Evolutionary conservation across 805 yeast genomes (phyloP).

Genomic region (Pichia nanzhaoensis): DNA sequence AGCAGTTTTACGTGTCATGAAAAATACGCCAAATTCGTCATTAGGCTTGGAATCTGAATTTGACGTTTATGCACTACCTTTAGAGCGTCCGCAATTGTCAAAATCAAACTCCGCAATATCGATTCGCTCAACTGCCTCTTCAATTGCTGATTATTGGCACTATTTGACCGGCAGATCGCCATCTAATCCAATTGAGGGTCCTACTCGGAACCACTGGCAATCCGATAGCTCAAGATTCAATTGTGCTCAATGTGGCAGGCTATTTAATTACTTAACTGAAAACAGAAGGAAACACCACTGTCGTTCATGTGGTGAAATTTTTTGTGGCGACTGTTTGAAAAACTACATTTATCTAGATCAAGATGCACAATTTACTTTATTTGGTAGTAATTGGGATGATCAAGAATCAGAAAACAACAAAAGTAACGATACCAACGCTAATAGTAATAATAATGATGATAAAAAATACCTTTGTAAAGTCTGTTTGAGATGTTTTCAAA

Average conservation of each 20-base stretch:
- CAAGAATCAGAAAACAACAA: conserved; percentile 5
- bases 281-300: conserved; percentile 40
- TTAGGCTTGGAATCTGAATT: conserved; percentile 5
- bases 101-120: conserved; percentile 19
- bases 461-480: conserved; percentile 31
- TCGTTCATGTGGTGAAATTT: conserved; percentile 35
- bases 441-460: conserved; percentile 7
- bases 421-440: background rate
- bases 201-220: conserved; percentile 64
- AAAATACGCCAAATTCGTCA: conserved; percentile 5
- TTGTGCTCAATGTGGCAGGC: conserved; percentile 62
- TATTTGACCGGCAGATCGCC: conserved; percentile 16
- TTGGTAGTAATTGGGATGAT: conserved; percentile 23
- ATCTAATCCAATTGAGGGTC: conserved; percentile 25
- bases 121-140: conserved; percentile 19
- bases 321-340: conserved; percentile 33
- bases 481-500: conserved; percentile 28
- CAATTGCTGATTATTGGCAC: conserved; percentile 26
- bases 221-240: conserved; percentile 58
- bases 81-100: conserved; percentile 5
- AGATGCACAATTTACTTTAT: conserved; percentile 31
- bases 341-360: conserved; percentile 31
- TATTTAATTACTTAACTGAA: conserved; percentile 72
- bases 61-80: conserved; percentile 10
- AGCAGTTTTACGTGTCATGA: conserved; percentile 61